Conservation (phyloP, 1,139 yeast genomes). For the Magnusiomyces clavatus region DNA sequence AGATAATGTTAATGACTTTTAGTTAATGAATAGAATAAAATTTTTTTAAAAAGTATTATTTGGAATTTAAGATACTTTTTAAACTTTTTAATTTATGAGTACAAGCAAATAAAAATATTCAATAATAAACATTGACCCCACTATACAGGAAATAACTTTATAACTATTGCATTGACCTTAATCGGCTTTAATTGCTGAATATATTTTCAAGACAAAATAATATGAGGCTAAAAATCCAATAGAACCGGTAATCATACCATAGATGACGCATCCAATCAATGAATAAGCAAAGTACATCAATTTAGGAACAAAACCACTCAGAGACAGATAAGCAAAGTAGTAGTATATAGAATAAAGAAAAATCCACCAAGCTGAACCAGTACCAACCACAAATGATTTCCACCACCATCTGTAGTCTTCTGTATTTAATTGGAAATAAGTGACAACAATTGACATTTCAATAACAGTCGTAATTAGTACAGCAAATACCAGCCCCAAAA, state of each 20-base stretch:
- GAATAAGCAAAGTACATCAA: conserved; percentile 67
- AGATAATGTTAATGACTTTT: too few species aligned
- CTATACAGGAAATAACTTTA: not conserved
- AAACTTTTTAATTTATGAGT: too few species aligned
- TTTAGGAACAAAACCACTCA: conserved; percentile 55
- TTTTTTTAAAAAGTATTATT: too few species aligned
- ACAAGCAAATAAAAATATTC: too few species aligned
- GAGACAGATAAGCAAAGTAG: conserved; percentile 34
- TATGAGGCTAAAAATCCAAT: conserved; percentile 62
- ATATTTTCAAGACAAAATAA: conserved; percentile 50
- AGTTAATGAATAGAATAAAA: too few species aligned
- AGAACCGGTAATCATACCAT: conserved; percentile 71
- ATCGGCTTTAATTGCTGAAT: conserved; percentile 52
- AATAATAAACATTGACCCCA: too few species aligned
- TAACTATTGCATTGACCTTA: conserved; percentile 22
- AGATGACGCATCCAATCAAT: conserved; percentile 51
- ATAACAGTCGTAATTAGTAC: conserved; percentile 55
- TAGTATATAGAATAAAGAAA: conserved; percentile 63
- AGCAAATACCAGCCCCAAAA: conserved; percentile 53
- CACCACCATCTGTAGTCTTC: conserved; percentile 77
- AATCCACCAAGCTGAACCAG: conserved; percentile 65
- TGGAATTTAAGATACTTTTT: too few species aligned
- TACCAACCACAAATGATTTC: conserved; percentile 68
- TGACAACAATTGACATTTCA: conserved; percentile 68
- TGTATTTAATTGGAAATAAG: conserved; percentile 54